phyloP scores from a whole-genome alignment of 2,329 filamentous ascomycete genomes.

The Penicillium janthinellum region DNA sequence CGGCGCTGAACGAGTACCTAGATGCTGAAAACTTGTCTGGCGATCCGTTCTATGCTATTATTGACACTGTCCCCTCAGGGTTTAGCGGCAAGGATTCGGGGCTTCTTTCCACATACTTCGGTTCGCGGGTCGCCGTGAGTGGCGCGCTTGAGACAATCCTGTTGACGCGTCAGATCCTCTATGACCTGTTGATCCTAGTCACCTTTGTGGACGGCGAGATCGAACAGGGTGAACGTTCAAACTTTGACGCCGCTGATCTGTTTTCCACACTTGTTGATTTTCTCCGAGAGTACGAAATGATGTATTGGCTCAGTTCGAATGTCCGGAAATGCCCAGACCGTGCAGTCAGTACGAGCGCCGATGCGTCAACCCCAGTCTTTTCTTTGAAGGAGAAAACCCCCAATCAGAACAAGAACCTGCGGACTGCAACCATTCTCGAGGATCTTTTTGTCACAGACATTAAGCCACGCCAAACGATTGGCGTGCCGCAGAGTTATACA shows the following conservation, averaged over 20 bases:
- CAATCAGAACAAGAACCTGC: constrained; percentile 23
- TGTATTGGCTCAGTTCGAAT: constrained; percentile 61
- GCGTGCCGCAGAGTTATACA: constrained; percentile 45
- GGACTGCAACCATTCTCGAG: constrained; percentile 44
- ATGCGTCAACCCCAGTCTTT: constrained; percentile 28
- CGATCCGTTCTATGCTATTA: constrained; percentile 54
- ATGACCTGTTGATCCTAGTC: constrained; percentile 79
- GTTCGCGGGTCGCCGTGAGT: constrained; percentile 71
- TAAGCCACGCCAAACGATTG: constrained; percentile 44
- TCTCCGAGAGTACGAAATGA: constrained; percentile 71
- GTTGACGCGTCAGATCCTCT: constrained; percentile 71
- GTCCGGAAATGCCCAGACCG: constrained; percentile 38
- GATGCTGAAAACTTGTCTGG: constrained; percentile 53
- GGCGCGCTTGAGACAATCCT: constrained; percentile 78
- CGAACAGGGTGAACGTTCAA: constrained; percentile 69
- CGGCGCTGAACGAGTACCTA: constrained; percentile 67
- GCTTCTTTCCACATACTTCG: constrained; percentile 67
- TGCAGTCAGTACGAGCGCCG: constrained; percentile 21
- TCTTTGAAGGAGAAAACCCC: constrained; percentile 29
- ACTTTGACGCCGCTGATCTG: constrained; percentile 60
- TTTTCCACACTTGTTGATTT: constrained; percentile 70
- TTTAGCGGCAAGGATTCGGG: constrained; percentile 45
- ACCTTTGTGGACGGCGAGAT: constrained; percentile 85
- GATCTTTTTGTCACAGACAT: constrained; percentile 49
- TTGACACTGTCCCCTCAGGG: constrained; percentile 51